phyloP scores from a whole-genome alignment of 2,329 filamentous ascomycete genomes.

The Fusarium papillatum region DNA sequence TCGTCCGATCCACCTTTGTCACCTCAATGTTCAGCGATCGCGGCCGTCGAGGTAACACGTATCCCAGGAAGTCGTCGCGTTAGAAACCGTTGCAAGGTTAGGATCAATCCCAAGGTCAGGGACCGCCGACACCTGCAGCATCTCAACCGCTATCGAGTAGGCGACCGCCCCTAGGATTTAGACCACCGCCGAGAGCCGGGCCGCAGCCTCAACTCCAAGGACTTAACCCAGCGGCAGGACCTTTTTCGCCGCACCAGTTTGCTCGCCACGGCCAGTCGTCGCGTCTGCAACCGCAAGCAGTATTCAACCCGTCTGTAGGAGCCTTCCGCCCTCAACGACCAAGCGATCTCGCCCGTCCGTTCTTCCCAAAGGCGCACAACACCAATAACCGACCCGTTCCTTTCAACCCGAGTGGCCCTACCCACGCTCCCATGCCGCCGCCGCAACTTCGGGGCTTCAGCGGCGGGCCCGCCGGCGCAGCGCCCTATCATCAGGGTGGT shows the following conservation, averaged over 20 bases:
- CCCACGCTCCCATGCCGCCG: conserved; percentile 48
- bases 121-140: not conserved
- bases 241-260: not conserved
- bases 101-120: conserved; percentile 6
- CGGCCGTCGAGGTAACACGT: conserved; percentile 33
- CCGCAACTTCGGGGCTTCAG: conserved; percentile 55
- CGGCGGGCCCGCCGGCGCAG: conserved; percentile 53
- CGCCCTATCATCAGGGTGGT: conserved; percentile 60
- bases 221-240: not conserved
- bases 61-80: conserved; percentile 42
- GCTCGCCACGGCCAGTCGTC: not conserved
- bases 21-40: conserved; percentile 38
- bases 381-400: not conserved
- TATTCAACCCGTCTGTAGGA: not conserved
- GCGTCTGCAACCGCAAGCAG: not conserved
- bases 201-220: not conserved
- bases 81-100: conserved; percentile 40
- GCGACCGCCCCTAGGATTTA: not conserved
- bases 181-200: not conserved
- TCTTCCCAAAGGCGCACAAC: not conserved
- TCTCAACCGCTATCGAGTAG: not conserved
- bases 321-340: not conserved
- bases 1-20: not conserved
- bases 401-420: not conserved
- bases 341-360: not conserved